Base-by-base conservation (phyloP, 768 basidiomycete genomes). In the Cystobasidium onofrii region DNA sequence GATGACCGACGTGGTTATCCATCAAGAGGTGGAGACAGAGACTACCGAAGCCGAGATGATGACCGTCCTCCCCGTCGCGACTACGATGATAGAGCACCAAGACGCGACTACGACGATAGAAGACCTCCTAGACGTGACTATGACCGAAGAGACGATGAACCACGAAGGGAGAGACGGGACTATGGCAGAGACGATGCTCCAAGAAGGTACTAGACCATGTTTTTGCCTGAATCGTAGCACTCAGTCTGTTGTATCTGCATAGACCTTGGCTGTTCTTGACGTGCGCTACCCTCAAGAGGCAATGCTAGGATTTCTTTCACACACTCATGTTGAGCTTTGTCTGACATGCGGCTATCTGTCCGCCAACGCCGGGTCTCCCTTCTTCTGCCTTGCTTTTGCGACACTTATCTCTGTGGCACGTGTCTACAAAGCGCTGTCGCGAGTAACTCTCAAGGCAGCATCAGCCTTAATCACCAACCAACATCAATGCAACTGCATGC, bases 1-100 rank as follows among this genome's bases (percentile, higher is more conserved):
- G 67, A 84, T 55, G 79, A 81, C 64, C 73, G 76, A 34, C 71
- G 73, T 4, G 78, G 78, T 39, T 9, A 4, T 7, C 46, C 46
- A 12, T 4, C n/a, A 20, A 75, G 78, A 50, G 64, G 60, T 39
- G 67, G 60, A 41, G 36, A 73, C 57, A 41, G 50, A 17, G 54
- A 27, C 52, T 33, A 44, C 25, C 43, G 23, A 69, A 74, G 27
- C 33, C 62, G 64, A 41, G 33, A 43, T 23, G 9, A 27, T 39
- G 60, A 17, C 65, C 78, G 77, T 15, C 64, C 20, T 46, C 39
- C 73, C 50, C 27, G 46, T 29, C 34, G 44, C 57, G 39, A 62
- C 27, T 80, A 83, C 66, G 84, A 84, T 55, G 83, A 86, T 71
- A 84, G 82, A 64, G 74, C 75, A 46, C 57, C 70, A 18, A 67